A percentile compares a stretch with the other conserved stretches of the same genome.
Conservation (phyloP, 148 eudicot genomes). For the Chenopodium suecicum region DNA sequence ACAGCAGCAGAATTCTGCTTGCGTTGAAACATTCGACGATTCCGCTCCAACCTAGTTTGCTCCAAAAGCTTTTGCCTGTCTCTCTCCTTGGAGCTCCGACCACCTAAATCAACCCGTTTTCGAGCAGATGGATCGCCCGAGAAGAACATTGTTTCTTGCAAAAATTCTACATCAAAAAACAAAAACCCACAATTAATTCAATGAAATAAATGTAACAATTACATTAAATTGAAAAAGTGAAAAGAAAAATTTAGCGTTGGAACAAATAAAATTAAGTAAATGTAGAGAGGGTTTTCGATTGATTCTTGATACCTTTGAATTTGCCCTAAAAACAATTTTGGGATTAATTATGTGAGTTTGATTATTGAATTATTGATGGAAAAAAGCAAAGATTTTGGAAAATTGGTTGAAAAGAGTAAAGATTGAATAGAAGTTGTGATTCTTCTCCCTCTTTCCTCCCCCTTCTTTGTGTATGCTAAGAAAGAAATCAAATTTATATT, state of each 20-base stretch:
- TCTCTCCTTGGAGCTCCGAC: constrained; percentile 88
- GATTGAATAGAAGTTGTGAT: too few species aligned
- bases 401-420: neutral
- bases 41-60: constrained; percentile 75
- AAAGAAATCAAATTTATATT: too few species aligned
- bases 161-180: neutral
- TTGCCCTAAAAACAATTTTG: neutral
- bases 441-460: too few species aligned
- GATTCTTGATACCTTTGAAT: neutral
- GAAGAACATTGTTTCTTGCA: constrained; percentile 56
- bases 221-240: too few species aligned
- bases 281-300: neutral
- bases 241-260: neutral
- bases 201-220: neutral
- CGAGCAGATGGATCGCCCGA: constrained; percentile 79
- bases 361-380: neutral
- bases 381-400: neutral
- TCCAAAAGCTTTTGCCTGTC: constrained; percentile 91
- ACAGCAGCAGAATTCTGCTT: constrained; percentile 78
- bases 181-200: neutral
- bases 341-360: too few species aligned
- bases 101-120: constrained; percentile 95
- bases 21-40: constrained; percentile 57
- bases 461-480: too few species aligned
- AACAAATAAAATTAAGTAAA: neutral